Evolutionary conservation across 2,329 filamentous ascomycete species (phyloP).

Genomic region (Fusarium aywerte): DNA sequence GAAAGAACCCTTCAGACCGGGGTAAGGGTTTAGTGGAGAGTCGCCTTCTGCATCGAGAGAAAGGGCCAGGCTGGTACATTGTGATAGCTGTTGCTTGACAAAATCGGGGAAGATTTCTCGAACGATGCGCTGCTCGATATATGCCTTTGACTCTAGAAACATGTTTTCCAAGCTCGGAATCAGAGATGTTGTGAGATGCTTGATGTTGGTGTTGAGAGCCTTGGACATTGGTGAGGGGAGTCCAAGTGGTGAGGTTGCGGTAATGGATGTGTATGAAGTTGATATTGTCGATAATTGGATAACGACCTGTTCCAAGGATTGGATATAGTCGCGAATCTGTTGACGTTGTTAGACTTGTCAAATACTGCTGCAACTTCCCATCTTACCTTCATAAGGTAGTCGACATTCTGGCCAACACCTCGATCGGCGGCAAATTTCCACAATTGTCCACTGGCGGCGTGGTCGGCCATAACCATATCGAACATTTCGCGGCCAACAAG

Average conservation of each 20-base stretch:
- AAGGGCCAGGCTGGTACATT: constrained; percentile 58
- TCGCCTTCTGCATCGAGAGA: constrained; percentile 50
- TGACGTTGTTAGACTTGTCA: neutral
- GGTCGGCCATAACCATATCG: constrained; percentile 61
- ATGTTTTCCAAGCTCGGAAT: constrained; percentile 59
- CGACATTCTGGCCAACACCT: constrained; percentile 61
- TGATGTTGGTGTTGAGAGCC: constrained; percentile 59
- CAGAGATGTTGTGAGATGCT: constrained; percentile 56
- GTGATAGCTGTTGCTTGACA: constrained; percentile 62
- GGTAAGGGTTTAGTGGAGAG: constrained; percentile 52
- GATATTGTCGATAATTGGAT: constrained; percentile 54
- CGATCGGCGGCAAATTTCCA: constrained; percentile 61
- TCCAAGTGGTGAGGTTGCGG: constrained; percentile 55
- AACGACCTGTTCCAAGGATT: constrained; percentile 57
- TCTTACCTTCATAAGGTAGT: constrained; percentile 61
- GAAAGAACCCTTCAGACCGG: constrained; percentile 68
- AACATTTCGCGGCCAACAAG: constrained; percentile 64
- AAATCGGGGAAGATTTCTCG: constrained; percentile 63
- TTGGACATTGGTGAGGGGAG: constrained; percentile 55
- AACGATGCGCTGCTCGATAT: constrained; percentile 58
- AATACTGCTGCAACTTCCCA: neutral
- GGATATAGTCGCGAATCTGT: constrained; percentile 57
- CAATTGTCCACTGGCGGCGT: constrained; percentile 58
- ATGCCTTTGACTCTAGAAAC: constrained; percentile 56
- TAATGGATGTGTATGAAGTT: constrained; percentile 57